These are phyloP conservation scores for Aspergillus alliaceus DNA, from an alignment of 2,329 filamentous ascomycete species.

Conservation along the genomic window DNA sequence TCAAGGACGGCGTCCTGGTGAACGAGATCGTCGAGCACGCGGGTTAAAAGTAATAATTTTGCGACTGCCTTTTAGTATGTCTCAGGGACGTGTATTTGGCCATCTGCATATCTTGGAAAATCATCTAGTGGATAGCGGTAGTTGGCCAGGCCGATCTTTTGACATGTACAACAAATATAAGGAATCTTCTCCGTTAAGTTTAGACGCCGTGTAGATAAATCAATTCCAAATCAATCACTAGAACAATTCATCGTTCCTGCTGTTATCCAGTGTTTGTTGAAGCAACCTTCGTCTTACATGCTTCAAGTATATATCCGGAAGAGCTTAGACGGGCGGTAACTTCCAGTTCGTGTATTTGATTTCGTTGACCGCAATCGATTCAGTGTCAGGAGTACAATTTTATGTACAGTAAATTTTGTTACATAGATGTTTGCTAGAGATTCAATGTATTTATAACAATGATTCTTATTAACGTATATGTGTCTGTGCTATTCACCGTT, in stretches of 20 bases:
- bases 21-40: conserved; percentile 96
- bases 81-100: not conserved
- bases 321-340: too few species aligned
- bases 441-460: not conserved
- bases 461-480: not conserved
- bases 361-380: too few species aligned
- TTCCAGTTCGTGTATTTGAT: too few species aligned
- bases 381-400: too few species aligned
- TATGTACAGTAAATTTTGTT: too few species aligned
- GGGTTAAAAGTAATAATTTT: conserved; percentile 56
- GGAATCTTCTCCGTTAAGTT: not conserved
- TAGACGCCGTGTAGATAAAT: not conserved
- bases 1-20: conserved; percentile 73
- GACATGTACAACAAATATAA: not conserved
- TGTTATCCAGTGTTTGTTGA: too few species aligned
- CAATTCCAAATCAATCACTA: too few species aligned
- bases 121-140: not conserved
- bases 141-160: not conserved
- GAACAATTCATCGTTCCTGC: too few species aligned
- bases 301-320: too few species aligned
- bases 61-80: not conserved
- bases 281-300: too few species aligned
- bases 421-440: too few species aligned
- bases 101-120: not conserved
- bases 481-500: not conserved